Conservation (phyloP, 2,329 filamentous ascomycete species). For the Didymellaceae sp. region DNA sequence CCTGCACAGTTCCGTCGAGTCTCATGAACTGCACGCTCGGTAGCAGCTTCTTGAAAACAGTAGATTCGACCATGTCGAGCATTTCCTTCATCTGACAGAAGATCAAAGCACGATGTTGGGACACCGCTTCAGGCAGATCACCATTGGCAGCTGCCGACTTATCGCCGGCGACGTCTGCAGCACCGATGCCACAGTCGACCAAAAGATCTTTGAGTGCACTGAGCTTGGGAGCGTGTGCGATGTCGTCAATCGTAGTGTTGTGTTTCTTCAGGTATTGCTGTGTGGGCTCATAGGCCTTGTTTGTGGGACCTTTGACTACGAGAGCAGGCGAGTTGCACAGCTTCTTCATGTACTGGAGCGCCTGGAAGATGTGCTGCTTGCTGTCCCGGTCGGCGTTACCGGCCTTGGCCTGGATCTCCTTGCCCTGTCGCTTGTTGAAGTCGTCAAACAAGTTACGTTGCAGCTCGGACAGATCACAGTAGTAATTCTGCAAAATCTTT, state of each 20-base stretch:
- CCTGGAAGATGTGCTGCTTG: constrained; percentile 99
- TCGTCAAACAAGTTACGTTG: constrained; percentile 96
- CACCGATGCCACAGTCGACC: constrained; percentile 97
- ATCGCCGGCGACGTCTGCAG: constrained; percentile 50
- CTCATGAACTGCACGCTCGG: constrained; percentile 91
- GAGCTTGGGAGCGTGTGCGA: constrained; percentile 89
- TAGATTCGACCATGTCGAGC: constrained; percentile 97
- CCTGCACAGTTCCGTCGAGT: constrained; percentile 92
- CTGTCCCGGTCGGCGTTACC: constrained; percentile 82
- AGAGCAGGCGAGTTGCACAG: constrained; percentile 96
- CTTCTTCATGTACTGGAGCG: constrained; percentile 98
- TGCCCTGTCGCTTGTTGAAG: constrained; percentile 92
- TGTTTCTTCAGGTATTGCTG: constrained; percentile 80
- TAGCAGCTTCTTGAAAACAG: constrained; percentile 88
- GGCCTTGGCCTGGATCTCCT: constrained; percentile 83
- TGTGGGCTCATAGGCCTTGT: constrained; percentile 87
- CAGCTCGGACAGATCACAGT: constrained; percentile 94
- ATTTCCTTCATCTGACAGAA: constrained; percentile 99
- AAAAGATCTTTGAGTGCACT: constrained; percentile 87
- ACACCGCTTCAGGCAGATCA: constrained; percentile 79
- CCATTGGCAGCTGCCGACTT: constrained; percentile 57
- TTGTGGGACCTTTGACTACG: constrained; percentile 86
- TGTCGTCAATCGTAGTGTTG: constrained; percentile 82
- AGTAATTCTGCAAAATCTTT: constrained; percentile 99
- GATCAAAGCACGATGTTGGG: constrained; percentile 91